Conservation (phyloP, 495 filamentous ascomycete genomes). For the Xylaria telfairii region DNA sequence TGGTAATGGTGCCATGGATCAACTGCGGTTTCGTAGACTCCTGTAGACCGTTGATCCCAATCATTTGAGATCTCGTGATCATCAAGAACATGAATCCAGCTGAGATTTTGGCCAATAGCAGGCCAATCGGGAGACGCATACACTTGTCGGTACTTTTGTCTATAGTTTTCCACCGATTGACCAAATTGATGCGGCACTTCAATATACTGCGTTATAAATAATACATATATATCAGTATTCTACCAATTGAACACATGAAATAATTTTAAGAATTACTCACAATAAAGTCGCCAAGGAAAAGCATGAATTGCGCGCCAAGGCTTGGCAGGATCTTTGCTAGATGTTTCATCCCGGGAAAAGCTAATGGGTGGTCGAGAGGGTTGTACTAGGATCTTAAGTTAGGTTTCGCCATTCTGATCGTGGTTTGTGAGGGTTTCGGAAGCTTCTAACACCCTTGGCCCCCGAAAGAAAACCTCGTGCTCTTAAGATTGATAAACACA, state of each 20-base stretch:
- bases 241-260: not conserved
- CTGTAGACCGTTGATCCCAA: constrained; percentile 38
- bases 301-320: constrained; percentile 83
- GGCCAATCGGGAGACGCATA: constrained; percentile 94
- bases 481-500: too few relatives aligned
- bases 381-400: constrained; percentile 57
- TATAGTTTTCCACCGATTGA: constrained; percentile 73
- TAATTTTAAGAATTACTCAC: not conserved
- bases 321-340: constrained; percentile 67
- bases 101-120: constrained; percentile 68
- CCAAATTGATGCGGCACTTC: constrained; percentile 86
- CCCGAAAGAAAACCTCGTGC: too few relatives aligned
- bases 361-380: constrained; percentile 77
- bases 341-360: constrained; percentile 77
- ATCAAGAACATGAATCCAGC: constrained; percentile 95
- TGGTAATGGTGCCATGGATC: constrained; percentile 92
- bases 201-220: constrained; percentile 61
- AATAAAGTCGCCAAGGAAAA: constrained; percentile 99
- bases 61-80: constrained; percentile 88
- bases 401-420: too few relatives aligned
- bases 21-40: constrained; percentile 63
- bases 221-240: not conserved
- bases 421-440: too few relatives aligned
- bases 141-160: constrained; percentile 88
- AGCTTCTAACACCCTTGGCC: too few relatives aligned